Base-by-base conservation (phyloP, 768 basidiomycete genomes). In the Leccinum olivaceopallidum region DNA sequence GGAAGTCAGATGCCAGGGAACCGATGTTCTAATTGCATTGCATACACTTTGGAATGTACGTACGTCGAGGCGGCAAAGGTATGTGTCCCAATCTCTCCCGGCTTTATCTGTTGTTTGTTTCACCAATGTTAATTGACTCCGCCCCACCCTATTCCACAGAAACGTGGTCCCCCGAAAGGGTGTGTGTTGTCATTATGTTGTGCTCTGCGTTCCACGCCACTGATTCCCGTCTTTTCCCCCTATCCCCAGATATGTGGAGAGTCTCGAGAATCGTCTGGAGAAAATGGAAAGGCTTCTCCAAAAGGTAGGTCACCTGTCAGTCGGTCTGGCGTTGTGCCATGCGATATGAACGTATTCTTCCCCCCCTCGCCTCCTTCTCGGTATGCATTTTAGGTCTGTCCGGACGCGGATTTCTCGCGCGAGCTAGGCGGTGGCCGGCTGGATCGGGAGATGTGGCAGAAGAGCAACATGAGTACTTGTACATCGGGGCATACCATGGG, bases 201-300 rank as follows among this genome's bases (percentile, higher is more conserved):
- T 47, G 4, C 22, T 39, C 34, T 2, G 37, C n/a, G 9, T 20
- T 47, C n/a, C 30, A 30, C 44, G 9, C 5, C 18, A 26, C 55
- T 60, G 7, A 57, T 60, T 53, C 36, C 37, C 49, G 6, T 47
- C 5, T 47, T 47, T 47, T 2, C 20, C 20, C 44, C 10, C 42
- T 5, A 44, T 44, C 42, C 10, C 12, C n/a, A 86, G 85, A 62
- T 87, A 87, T 69, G 81, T 87, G 18, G 83, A 88, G 66, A 81
- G 79, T 53, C 77, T 89, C 39, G 88, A 89, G 71, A 78, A 71
- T 59, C 80, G 87, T 12, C 69, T 89, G 2, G 82, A 85, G 59
- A 87, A 86, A 67, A 83, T 89, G 79, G 85, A 89, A 69, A 80
- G 76, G 60, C 76, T 89, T 5, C 71, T 89, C 22, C 77, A 75